Percentiles rank a stretch among this genome's conserved stretches.
Conservation (phyloP, 1,139 yeast species). For the Geotrichum reessii region DNA sequence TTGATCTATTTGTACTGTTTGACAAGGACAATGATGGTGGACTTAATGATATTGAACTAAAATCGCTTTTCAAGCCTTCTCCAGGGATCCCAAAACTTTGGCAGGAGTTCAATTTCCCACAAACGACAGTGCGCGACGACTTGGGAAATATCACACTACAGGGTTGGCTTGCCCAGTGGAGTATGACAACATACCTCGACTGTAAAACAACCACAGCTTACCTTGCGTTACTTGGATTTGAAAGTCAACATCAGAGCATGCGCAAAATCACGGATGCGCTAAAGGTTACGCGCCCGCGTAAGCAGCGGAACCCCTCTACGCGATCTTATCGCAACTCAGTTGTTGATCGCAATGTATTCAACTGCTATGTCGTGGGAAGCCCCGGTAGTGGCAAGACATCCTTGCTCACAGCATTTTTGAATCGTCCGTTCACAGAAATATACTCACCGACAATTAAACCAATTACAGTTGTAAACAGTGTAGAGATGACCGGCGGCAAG, state of each 20-base stretch:
- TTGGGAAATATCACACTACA: slow-evolving; percentile 85
- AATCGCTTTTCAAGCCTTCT: slow-evolving; percentile 69
- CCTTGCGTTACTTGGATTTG: slow-evolving; percentile 84
- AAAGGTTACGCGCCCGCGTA: slow-evolving; percentile 76
- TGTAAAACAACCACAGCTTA: slow-evolving; percentile 80
- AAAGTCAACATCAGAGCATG: slow-evolving; percentile 38
- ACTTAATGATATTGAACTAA: slow-evolving; percentile 63
- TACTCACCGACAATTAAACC: slow-evolving; percentile 83
- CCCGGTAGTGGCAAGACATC: slow-evolving; percentile 81
- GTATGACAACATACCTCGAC: slow-evolving; percentile 85
- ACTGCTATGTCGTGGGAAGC: slow-evolving; percentile 82
- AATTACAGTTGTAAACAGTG: slow-evolving; percentile 79
- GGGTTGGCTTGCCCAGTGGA: slow-evolving; percentile 99
- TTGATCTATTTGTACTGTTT: slow-evolving; percentile 77
- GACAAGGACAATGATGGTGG: slow-evolving; percentile 97
- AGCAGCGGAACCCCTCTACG: slow-evolving; percentile 46
- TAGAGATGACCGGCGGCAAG: slow-evolving; percentile 91
- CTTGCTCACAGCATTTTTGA: slow-evolving; percentile 71
- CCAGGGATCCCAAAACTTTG: slow-evolving; percentile 88
- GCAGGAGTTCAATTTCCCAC: slow-evolving; percentile 81
- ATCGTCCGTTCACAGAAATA: slow-evolving; percentile 61
- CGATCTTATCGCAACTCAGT: slow-evolving; percentile 60
- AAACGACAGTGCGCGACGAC: slow-evolving; percentile 81
- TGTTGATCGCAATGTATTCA: slow-evolving; percentile 81
- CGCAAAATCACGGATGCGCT: slow-evolving; percentile 52